These are phyloP conservation scores for Alternaria metachromatica DNA, from an alignment of 2,329 filamentous ascomycete genomes.

Conservation along the genomic window DNA sequence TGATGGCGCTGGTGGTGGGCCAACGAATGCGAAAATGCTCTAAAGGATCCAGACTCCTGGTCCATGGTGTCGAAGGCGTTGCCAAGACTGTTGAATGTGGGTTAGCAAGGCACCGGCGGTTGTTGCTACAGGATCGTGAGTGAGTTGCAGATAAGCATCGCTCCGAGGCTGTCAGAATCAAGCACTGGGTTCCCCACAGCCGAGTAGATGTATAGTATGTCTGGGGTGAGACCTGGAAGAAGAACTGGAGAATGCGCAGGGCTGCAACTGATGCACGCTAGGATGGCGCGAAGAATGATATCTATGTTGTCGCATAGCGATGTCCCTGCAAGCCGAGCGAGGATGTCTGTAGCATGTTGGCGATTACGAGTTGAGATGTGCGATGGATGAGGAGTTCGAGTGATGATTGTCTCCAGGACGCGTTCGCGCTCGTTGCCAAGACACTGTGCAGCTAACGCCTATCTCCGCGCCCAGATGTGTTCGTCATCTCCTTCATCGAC, in stretches of 20 bases:
- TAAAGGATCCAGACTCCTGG: slow-evolving; percentile 9
- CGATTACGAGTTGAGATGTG: neutral
- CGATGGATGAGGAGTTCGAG: neutral
- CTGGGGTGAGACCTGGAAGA: neutral
- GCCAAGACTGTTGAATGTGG: slow-evolving; percentile 8
- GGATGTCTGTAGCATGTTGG: neutral
- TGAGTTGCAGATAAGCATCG: neutral
- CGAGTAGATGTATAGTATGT: neutral
- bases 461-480: slow-evolving; percentile 10
- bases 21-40: neutral
- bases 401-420: neutral
- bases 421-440: slow-evolving; percentile 2
- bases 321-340: neutral
- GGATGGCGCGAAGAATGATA: neutral
- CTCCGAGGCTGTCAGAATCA: neutral
- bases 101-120: slow-evolving; percentile 1
- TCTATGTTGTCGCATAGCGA: neutral
- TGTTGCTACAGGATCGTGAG: neutral
- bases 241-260: neutral
- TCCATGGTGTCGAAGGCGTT: slow-evolving; percentile 11
- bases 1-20: neutral
- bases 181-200: neutral
- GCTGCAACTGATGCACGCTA: neutral
- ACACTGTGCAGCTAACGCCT: slow-evolving; percentile 8
- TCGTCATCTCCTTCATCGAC: neutral